Conservation (phyloP, 2,329 filamentous ascomycete species). For the Cercospora brassicicola region DNA sequence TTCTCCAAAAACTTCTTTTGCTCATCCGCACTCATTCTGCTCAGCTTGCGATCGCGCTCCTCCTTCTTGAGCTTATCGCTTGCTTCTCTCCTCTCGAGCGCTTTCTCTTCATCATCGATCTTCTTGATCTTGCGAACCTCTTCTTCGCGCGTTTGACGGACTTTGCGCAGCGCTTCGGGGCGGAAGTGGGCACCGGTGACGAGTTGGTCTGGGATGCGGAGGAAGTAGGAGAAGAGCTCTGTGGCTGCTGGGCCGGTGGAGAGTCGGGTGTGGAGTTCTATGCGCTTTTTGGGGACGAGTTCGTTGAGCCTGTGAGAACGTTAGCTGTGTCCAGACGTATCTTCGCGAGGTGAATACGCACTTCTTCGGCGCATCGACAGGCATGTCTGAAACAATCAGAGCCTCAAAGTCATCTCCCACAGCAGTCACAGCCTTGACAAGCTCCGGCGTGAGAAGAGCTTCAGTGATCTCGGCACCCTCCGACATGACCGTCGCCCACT, state of each 20-base stretch:
- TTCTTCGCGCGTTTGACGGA: conserved; percentile 76
- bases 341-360: conserved; percentile 48
- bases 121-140: conserved; percentile 77
- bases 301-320: conserved; percentile 70
- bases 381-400: conserved; percentile 85
- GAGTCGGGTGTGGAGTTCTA: conserved; percentile 73
- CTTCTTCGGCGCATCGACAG: conserved; percentile 81
- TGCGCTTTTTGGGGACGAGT: conserved; percentile 78
- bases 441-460: conserved; percentile 78
- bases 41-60: conserved; percentile 69
- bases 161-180: conserved; percentile 79
- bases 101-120: conserved; percentile 69
- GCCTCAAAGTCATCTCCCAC: conserved; percentile 83
- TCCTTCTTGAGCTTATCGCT: conserved; percentile 71
- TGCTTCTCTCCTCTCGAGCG: conserved; percentile 58
- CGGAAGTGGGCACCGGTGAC: conserved; percentile 80
- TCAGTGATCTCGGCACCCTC: conserved; percentile 96
- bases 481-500: conserved; percentile 91
- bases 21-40: conserved; percentile 64
- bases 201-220: conserved; percentile 81
- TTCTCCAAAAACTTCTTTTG: conserved; percentile 66
- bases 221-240: conserved; percentile 73
- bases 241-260: conserved; percentile 59
- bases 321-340: conserved; percentile 8
- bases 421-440: conserved; percentile 73